Conservation (phyloP, 768 basidiomycete species). For the Rhizopogon vinicolor region DNA sequence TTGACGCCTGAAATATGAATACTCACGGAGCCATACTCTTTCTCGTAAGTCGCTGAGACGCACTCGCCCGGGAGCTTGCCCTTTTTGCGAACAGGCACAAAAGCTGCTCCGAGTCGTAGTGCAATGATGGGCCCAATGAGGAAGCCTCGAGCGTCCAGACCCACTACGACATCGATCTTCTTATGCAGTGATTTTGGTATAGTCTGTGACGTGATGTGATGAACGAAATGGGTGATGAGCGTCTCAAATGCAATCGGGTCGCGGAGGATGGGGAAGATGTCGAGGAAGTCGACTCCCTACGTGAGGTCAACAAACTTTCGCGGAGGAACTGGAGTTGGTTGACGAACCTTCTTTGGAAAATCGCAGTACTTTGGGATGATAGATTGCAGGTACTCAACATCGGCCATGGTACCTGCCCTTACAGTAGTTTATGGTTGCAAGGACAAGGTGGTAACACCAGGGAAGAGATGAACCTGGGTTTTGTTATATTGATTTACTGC, state of each 20-base stretch:
- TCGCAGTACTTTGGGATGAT: slow-evolving; percentile 61
- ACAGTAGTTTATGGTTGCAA: neutral
- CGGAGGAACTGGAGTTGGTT: neutral
- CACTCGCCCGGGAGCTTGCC: slow-evolving; percentile 94
- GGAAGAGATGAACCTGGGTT: neutral
- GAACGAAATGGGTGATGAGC: slow-evolving; percentile 81
- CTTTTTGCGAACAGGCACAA: slow-evolving; percentile 91
- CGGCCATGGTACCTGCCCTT: slow-evolving; percentile 49
- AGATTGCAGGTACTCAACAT: slow-evolving; percentile 65
- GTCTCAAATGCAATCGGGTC: slow-evolving; percentile 86
- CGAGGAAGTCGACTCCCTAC: slow-evolving; percentile 88
- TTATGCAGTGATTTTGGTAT: slow-evolving; percentile 52
- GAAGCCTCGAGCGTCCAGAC: slow-evolving; percentile 95
- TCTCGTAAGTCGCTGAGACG: slow-evolving; percentile 71
- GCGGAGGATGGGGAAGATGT: slow-evolving; percentile 91
- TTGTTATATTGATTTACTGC: too few species aligned
- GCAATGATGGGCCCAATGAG: slow-evolving; percentile 92
- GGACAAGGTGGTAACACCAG: neutral
- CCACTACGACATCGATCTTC: slow-evolving; percentile 90
- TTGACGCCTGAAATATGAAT: neutral
- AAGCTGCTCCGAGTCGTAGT: slow-evolving; percentile 84
- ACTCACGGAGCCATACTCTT: slow-evolving; percentile 88
- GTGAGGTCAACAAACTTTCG: neutral
- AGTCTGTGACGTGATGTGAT: slow-evolving; percentile 80
- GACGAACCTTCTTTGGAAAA: slow-evolving; percentile 84